These are phyloP conservation scores for Fraxinus sp. DNA, from an alignment of 305 asterid genomes.

Conservation along the genomic window DNA sequence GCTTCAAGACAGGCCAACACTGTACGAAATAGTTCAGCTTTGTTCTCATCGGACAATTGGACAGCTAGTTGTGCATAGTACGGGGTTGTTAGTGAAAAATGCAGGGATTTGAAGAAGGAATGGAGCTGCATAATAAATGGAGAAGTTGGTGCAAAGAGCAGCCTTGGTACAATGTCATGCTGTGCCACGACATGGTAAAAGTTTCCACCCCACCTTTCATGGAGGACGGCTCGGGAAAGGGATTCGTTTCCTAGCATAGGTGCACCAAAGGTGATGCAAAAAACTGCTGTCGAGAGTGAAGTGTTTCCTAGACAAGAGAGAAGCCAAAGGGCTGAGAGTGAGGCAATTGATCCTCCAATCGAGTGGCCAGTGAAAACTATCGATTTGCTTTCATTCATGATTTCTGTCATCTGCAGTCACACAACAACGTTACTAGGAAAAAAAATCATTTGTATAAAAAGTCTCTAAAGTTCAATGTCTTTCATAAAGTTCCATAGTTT, in stretches of 20 bases:
- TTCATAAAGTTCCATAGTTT: not conserved
- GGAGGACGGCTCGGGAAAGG: constrained; percentile 61
- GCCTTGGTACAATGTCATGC: constrained; percentile 74
- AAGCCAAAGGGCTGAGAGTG: constrained; percentile 73
- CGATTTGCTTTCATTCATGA: constrained; percentile 54
- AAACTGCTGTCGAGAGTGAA: constrained; percentile 41
- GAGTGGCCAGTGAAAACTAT: constrained; percentile 77
- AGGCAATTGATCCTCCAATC: constrained; percentile 75
- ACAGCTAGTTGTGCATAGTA: constrained; percentile 23
- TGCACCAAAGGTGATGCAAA: constrained; percentile 79
- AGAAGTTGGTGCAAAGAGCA: constrained; percentile 59
- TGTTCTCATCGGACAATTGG: constrained; percentile 35
- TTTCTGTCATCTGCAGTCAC: constrained; percentile 57
- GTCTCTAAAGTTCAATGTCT: not conserved
- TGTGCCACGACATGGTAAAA: constrained; percentile 70
- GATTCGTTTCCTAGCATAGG: constrained; percentile 78
- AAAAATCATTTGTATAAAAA: not conserved
- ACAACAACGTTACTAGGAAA: not conserved
- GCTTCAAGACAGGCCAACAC: constrained; percentile 43
- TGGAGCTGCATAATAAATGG: constrained; percentile 37
- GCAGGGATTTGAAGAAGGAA: constrained; percentile 51
- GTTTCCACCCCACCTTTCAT: constrained; percentile 74
- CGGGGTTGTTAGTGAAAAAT: constrained; percentile 41
- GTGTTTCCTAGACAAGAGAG: constrained; percentile 44
- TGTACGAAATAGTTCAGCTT: constrained; percentile 29